These are phyloP conservation scores for Suillus subaureus DNA, from an alignment of 768 basidiomycete genomes.

Conservation along the genomic window DNA sequence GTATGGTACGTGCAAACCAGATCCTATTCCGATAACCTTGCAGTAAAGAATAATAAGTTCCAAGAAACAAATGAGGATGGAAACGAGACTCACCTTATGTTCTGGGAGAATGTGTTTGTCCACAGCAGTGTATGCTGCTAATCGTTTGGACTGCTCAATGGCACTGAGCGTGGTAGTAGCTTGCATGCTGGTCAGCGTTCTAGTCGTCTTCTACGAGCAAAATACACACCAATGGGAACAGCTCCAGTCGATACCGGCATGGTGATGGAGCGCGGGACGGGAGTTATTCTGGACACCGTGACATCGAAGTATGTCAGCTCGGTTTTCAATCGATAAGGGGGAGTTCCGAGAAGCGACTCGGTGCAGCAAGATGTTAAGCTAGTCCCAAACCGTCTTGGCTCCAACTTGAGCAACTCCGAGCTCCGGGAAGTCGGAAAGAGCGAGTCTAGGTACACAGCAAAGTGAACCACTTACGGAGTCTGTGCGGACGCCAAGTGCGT, in stretches of 20 bases:
- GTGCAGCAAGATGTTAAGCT: not conserved
- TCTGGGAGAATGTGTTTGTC: slow-evolving; percentile 83
- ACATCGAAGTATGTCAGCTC: slow-evolving; percentile 1
- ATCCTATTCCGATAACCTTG: slow-evolving; percentile 87
- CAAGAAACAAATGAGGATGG: not conserved
- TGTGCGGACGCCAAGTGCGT: slow-evolving; percentile 16
- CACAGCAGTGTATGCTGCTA: slow-evolving; percentile 94
- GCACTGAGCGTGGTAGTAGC: slow-evolving; percentile 34
- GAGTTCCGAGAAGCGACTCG: slow-evolving; percentile 3
- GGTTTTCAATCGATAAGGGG: slow-evolving; percentile 8
- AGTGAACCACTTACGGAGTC: slow-evolving; percentile 20
- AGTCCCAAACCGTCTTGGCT: not conserved
- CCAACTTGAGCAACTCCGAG: slow-evolving; percentile 6
- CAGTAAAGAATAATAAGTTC: slow-evolving; percentile 7
- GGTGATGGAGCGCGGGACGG: slow-evolving; percentile 15
- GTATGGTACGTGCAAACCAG: slow-evolving; percentile 48
- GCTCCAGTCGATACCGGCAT: slow-evolving; percentile 8
- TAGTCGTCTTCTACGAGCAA: not conserved
- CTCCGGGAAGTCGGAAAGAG: not conserved
- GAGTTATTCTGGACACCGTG: slow-evolving; percentile 15
- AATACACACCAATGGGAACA: slow-evolving; percentile 15
- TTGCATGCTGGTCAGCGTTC: slow-evolving; percentile 4
- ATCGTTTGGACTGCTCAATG: slow-evolving; percentile 82
- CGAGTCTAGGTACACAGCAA: not conserved
- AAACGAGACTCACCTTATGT: slow-evolving; percentile 64